Evolutionary conservation across 1,139 yeast species (phyloP), one percentile per base, ranked within the genome.

Genomic region (Lodderomyces theae): DNA sequence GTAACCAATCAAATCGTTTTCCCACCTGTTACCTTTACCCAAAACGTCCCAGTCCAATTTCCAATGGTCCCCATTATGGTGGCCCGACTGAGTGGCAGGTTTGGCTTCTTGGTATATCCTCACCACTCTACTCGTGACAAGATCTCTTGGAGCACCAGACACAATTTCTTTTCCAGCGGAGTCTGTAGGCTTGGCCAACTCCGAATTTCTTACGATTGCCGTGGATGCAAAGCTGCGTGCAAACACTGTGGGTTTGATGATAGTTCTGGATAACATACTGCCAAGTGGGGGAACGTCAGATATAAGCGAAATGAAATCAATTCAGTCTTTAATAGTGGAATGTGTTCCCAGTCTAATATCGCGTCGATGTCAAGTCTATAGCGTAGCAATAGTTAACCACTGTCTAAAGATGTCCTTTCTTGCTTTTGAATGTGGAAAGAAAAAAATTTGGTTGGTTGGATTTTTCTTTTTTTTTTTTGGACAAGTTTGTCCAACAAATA

Each of bases 1-100:
- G 71, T 86, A 87, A 13, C 96, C 96, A 66, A 86, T 87, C 57
- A 86, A 70, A 57, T 86, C 94, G 63, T 87, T 86, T 60, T 86
- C 95, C 95, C 95, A 87, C 59, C 95, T 72, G 68, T 86, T 81
- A 31, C 86, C 88, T 54, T 83, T 79, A 36, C 82, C 82, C 43
- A 83, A 68, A 33, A 85, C 77, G 56, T 87, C 95, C 92, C 94
- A 87, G 64, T 87, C 95, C 48, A 87, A 59, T 57, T 79, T 79
- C 96, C 96, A 87, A 52, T 65, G 66, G 48, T 64, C 61, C 12
- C 77, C 74, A 54, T 78, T 75, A 54, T 70, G 68, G 46, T 66
- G 63, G 12, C 90, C 87, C 33, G 87, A 79, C 66, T 87, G 96
- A 24, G 94, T 86, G 34, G 95, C 94, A 10, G 89, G 75, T 64